Conservation (phyloP, 2,329 filamentous ascomycete genomes). For the Elsinoe australis region DNA sequence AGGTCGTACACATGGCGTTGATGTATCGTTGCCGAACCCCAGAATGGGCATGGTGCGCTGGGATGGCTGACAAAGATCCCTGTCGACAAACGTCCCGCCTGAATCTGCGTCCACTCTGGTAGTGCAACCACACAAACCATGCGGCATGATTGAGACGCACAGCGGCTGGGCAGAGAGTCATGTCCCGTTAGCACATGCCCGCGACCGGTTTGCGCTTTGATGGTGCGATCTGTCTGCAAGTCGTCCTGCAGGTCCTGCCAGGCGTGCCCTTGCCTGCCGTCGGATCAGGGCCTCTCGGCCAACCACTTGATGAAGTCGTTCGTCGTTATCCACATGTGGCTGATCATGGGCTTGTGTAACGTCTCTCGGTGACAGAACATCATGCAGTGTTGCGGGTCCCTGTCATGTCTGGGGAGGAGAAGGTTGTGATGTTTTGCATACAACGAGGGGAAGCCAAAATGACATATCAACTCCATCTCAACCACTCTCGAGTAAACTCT, state of each 20-base stretch:
- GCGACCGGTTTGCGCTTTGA: not conserved
- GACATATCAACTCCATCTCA: slow-evolving; percentile 9
- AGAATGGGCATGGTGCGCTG: not conserved
- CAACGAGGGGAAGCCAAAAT: not conserved
- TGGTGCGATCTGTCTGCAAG: slow-evolving; percentile 8
- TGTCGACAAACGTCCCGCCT: slow-evolving; percentile 13
- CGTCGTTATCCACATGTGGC: not conserved
- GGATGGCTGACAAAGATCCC: slow-evolving; percentile 14
- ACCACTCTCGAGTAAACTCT: not conserved
- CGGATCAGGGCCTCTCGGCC: no score
- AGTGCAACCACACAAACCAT: slow-evolving; percentile 4
- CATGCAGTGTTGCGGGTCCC: slow-evolving; percentile 1
- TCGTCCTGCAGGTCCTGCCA: slow-evolving; percentile 6
- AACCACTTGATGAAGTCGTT: not conserved
- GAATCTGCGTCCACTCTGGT: not conserved
- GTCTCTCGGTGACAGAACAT: not conserved
- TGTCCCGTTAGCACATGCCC: slow-evolving; percentile 1
- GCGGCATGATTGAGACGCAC: not conserved
- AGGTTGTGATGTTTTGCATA: not conserved
- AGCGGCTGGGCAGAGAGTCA: slow-evolving; percentile 14
- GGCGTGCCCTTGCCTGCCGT: slow-evolving; percentile 6
- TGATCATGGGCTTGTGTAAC: slow-evolving; percentile 3
- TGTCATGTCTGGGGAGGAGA: not conserved
- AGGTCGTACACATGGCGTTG: not conserved
- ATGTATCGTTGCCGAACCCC: slow-evolving; percentile 1